Percentiles rank a stretch among this genome's conserved stretches.
Conservation (phyloP, 306 rosid species). For the Vicia sativa region DNA sequence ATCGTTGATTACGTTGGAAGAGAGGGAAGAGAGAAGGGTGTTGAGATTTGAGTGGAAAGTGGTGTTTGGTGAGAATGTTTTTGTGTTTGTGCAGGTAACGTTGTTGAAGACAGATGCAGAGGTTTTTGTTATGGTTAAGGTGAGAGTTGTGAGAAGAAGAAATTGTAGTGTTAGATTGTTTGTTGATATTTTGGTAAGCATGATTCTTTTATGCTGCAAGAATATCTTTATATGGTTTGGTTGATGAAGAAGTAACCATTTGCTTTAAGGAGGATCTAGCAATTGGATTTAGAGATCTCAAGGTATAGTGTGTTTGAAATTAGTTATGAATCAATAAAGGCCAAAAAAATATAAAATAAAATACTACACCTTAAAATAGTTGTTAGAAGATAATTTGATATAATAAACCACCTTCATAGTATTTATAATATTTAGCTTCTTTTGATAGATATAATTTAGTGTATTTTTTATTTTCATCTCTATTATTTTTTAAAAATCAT, state of each 20-base stretch:
- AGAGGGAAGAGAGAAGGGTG: slow-evolving; percentile 44
- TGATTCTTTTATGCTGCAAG: no score
- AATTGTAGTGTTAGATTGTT: background rate
- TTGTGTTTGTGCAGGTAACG: slow-evolving; percentile 42
- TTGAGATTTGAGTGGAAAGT: slow-evolving; percentile 43
- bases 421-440: no score
- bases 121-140: slow-evolving; percentile 18
- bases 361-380: background rate
- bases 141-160: background rate
- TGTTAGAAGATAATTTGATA: background rate
- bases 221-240: background rate
- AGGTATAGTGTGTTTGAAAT: background rate
- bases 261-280: background rate
- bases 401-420: no score
- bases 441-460: no score
- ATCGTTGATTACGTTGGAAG: slow-evolving; percentile 41
- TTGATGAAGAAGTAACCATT: background rate
- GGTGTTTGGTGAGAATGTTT: slow-evolving; percentile 42
- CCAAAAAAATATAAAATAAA: background rate
- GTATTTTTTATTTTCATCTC: no score
- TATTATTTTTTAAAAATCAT: no score
- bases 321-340: slow-evolving; percentile 20
- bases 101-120: slow-evolving; percentile 51
- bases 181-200: background rate
- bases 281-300: background rate